Evolutionary conservation across 495 filamentous ascomycete species (phyloP), one percentile per base, ranked within the genome.

Genomic region (Neohortaea acidophila): DNA sequence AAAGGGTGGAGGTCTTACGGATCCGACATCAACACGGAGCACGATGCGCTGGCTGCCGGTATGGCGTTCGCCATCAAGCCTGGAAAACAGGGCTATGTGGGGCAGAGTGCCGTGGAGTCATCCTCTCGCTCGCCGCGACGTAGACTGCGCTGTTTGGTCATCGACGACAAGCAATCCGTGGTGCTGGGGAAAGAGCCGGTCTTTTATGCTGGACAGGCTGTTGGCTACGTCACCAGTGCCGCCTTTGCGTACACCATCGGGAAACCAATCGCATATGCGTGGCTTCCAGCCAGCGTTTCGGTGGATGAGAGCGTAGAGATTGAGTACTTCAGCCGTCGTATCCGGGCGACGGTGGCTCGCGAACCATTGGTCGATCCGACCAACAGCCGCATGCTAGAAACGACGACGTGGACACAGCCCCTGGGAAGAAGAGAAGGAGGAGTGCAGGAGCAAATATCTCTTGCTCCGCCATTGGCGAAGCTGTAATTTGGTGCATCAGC

Each of bases 151-250:
- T 61, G 59, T 38, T 45, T 69, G 15, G 64, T 59, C 0, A 39
- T 68, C 31, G 52, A 64, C 30, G 66, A 70, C 41, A 59, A 63
- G 2, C 45, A 44, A 6, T 68, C 64, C 1, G 46, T 68, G 36
- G 52, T 68, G 21, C 49, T 70, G 2, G 65, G 65, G 2, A 70
- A 68, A 41, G 66, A 70, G 44, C 66, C 66, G 0, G 62, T 70
- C 2, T 68, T 56, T 39, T 26, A 50, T 10, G 50, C 56, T 3
- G 56, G 51, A 17, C 49, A 57, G 33, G 31, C 59, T 0, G 57
- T 52, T 17, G 66, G 66, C 0, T 70, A 70, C 44, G 56, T 70
- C 24, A 68, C 63, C 2, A 68, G 49, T 13, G 58, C 62, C 7
- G 64, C 58, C 1, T 70, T 68, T 48, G 63, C 59, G 2, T 68